A percentile compares a stretch with the other conserved stretches of the same genome.
phyloP scores from a whole-genome alignment of 1,284 basidiomycete genomes.

The Tranzscheliella williamsii region DNA sequence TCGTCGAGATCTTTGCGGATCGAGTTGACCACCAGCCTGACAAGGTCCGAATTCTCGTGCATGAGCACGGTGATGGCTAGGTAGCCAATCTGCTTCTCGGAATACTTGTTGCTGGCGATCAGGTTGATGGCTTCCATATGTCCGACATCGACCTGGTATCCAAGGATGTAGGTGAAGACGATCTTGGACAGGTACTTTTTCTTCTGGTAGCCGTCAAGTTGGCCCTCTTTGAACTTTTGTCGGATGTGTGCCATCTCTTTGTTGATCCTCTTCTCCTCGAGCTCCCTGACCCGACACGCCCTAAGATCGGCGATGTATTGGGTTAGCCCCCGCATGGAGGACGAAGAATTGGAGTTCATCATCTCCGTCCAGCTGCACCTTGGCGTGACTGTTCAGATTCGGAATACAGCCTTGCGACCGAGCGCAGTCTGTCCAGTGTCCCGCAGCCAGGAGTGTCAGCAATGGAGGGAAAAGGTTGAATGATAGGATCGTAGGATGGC shows the following conservation, averaged over 20 bases:
- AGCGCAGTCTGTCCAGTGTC: no score
- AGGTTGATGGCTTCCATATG: slow-evolving; percentile 99
- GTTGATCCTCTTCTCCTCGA: slow-evolving; percentile 94
- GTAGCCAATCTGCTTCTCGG: slow-evolving; percentile 99
- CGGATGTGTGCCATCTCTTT: slow-evolving; percentile 99
- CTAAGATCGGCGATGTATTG: slow-evolving; percentile 98
- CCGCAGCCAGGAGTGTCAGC: no score
- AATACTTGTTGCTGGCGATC: slow-evolving; percentile 92
- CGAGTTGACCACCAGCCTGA: slow-evolving; percentile 93
- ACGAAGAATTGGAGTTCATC: slow-evolving; percentile 39
- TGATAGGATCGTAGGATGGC: no score
- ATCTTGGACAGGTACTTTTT: slow-evolving; percentile 93
- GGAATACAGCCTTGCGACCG: no score
- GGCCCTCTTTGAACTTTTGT: slow-evolving; percentile 98
- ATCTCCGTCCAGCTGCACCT: slow-evolving; percentile 1
- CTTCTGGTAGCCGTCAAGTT: slow-evolving; percentile 96
- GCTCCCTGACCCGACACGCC: slow-evolving; percentile 67
- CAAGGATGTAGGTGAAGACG: slow-evolving; percentile 97
- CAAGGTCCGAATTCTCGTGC: slow-evolving; percentile 97
- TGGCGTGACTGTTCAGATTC: no score
- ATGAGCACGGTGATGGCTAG: slow-evolving; percentile 93
- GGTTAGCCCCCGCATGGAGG: slow-evolving; percentile 50
- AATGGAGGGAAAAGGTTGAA: no score
- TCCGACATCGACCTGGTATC: slow-evolving; percentile 97
- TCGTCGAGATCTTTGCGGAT: slow-evolving; percentile 96